Base-by-base conservation (phyloP, 202 grass and related monocot species). In the Brachypodium distachyon region DNA sequence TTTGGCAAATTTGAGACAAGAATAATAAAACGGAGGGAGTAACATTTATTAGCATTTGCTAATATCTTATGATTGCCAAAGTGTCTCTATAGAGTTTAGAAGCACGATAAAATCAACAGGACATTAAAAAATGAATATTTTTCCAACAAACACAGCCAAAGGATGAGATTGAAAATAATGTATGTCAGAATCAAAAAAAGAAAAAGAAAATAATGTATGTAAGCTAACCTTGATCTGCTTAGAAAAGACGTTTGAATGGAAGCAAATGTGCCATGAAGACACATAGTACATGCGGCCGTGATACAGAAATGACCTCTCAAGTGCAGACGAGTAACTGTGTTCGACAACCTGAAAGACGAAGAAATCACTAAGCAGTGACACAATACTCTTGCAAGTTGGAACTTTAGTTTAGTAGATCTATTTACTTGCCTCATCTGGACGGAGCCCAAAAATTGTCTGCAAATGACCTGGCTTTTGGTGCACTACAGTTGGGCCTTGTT, bases 201-300 rank as follows among this genome's bases (percentile, higher is more conserved):
- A 67, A 67, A 27, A 10, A 83, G 36, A 62, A n/a, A 52, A 8
- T 3, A 43, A 26, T 21, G 77, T 48, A 36, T 53, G 41, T 65
- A 69, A 69, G 36, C 77, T 80, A 83, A 99, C 96, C 96, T 99
- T 99, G 27, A 99, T 99, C 80, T 99, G 92, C 66, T 99, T 99
- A 74, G 85, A 90, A 50, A 99, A 99, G 66, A 99, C 87, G 25
- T 99, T 99, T 50, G 96, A 99, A 90, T 99, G 89, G 81, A 99
- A 99, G 77, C 96, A 99, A 77, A 99, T 99, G 71, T 99, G 96
- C 96, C 96, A 99, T 39, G 89, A 87, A 53, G 96, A 99, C 13
- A 99, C 84, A 87, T 95, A n/a, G n/a, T n/a, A 99, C 89, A 99
- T 99, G 52, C 96, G 85, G 5, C 96, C 96, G 5, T 99, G 96